Base-by-base conservation (phyloP, 805 yeast genomes). In the Nakazawaea ishiwadae region DNA sequence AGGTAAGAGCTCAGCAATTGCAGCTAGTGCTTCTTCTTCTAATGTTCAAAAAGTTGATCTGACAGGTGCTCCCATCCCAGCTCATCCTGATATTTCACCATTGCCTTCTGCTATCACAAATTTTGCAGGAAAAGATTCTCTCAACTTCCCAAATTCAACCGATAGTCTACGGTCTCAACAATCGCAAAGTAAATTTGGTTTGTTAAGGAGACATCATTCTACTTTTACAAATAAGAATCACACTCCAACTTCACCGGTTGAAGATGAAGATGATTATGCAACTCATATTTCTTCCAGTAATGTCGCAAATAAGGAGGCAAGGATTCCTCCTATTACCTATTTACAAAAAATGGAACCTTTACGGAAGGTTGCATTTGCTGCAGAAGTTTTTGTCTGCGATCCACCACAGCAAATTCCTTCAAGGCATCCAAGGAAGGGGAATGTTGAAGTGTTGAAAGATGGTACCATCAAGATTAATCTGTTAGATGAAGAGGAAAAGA, bases 351-450 rank as follows among this genome's bases (percentile, higher is more conserved):
- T 62, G 7, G 55, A 47, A 52, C 67, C 56, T 12, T 63, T 85
- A 56, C 71, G 75, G 48, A 67, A 90, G 46, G 96, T 88, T 4
- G 73, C 79, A 0, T 90, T 90, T 60, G 88, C 93, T 0, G 70
- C 87, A 4, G 84, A 84, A 38, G 77, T 81, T 39, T 74, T 88
- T 46, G 71, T 69, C 0, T 69, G 68, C 47, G 96, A 90, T 59
- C 97, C 97, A 2, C 96, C 96, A 1, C 97, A 90, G 55, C 96
- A 89, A 56, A 84, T 90, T 46, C 97, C 97, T 2, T 84, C 95
- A 1, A 66, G 95, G 54, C 73, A 71, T 45, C 96, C 97, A 5
- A 70, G 81, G 49, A 71, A 73, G 51, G 96, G 97, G 6, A 83
- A 87, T 54, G 89, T 82, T 17, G 69, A 65, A 38, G 48, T 63